Evolutionary conservation across 495 filamentous ascomycete genomes (phyloP).

Genomic region (Recurvomyces mirabilis): DNA sequence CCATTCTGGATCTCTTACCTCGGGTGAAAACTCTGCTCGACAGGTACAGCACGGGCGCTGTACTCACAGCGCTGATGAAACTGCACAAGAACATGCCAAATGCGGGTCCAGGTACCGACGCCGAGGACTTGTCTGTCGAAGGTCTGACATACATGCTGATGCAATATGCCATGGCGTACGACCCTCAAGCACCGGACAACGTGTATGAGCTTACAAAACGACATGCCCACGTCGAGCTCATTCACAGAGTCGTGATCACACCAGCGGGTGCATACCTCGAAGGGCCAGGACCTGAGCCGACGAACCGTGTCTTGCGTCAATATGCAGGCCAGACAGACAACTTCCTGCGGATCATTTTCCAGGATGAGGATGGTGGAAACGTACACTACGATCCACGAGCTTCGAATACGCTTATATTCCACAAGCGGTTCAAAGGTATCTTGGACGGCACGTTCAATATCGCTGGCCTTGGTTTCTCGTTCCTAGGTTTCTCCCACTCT

Average conservation of each 20-base stretch:
- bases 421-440: slow-evolving; percentile 46
- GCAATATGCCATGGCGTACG: slow-evolving; percentile 31
- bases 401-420: slow-evolving; percentile 43
- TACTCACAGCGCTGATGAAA: slow-evolving; percentile 23
- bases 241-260: slow-evolving; percentile 55
- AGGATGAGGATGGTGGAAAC: slow-evolving; percentile 59
- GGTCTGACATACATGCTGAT: slow-evolving; percentile 37
- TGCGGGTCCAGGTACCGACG: slow-evolving; percentile 38
- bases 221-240: slow-evolving; percentile 32
- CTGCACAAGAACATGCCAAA: slow-evolving; percentile 39
- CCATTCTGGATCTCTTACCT: slow-evolving; percentile 33
- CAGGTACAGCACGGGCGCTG: slow-evolving; percentile 22
- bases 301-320: slow-evolving; percentile 63
- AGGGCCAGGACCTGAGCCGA: slow-evolving; percentile 58
- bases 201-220: slow-evolving; percentile 22
- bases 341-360: slow-evolving; percentile 61
- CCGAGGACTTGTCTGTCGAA: slow-evolving; percentile 32
- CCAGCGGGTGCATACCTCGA: slow-evolving; percentile 56
- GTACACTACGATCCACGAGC: slow-evolving; percentile 46
- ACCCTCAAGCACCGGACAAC: slow-evolving; percentile 16
- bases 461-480: slow-evolving; percentile 51
- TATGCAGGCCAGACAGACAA: slow-evolving; percentile 51
- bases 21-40: slow-evolving; percentile 16
- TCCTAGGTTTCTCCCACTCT: slow-evolving; percentile 74
- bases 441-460: slow-evolving; percentile 47